phyloP scores from a whole-genome alignment of 129 eudicot species.

The Lactuca sativa region DNA sequence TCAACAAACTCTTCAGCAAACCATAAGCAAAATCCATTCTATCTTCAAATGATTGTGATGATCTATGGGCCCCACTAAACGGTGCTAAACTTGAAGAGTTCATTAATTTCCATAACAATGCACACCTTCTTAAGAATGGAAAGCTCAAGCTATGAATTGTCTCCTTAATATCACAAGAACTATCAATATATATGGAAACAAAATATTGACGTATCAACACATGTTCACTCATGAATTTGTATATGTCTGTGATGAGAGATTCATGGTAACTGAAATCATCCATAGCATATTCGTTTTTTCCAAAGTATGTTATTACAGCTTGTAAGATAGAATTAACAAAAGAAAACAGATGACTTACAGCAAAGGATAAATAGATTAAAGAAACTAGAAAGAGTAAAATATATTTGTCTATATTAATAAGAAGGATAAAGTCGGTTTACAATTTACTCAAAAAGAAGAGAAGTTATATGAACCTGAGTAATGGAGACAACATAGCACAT shows the following conservation, averaged over 20 bases:
- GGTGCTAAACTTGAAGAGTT: slow-evolving; percentile 54
- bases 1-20: slow-evolving; percentile 51
- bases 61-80: slow-evolving; percentile 51
- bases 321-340: slow-evolving; percentile 32
- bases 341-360: background rate
- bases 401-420: no score
- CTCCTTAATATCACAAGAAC: slow-evolving; percentile 49
- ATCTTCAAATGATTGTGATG: slow-evolving; percentile 34
- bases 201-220: slow-evolving; percentile 43
- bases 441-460: background rate
- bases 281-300: slow-evolving; percentile 27
- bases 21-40: slow-evolving; percentile 39
- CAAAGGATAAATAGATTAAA: background rate
- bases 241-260: slow-evolving; percentile 62
- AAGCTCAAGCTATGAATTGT: slow-evolving; percentile 61
- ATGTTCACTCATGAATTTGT: slow-evolving; percentile 41
- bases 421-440: no score
- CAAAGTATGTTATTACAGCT: slow-evolving; percentile 56
- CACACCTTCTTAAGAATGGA: slow-evolving; percentile 86
- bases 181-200: slow-evolving; percentile 45
- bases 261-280: slow-evolving; percentile 41
- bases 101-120: slow-evolving; percentile 73
- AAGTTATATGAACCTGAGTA: slow-evolving; percentile 54
- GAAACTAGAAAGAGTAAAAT: no score
- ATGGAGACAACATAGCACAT: slow-evolving; percentile 62